Conservation (phyloP, 495 filamentous ascomycete genomes). For the Evernia prunastri region DNA sequence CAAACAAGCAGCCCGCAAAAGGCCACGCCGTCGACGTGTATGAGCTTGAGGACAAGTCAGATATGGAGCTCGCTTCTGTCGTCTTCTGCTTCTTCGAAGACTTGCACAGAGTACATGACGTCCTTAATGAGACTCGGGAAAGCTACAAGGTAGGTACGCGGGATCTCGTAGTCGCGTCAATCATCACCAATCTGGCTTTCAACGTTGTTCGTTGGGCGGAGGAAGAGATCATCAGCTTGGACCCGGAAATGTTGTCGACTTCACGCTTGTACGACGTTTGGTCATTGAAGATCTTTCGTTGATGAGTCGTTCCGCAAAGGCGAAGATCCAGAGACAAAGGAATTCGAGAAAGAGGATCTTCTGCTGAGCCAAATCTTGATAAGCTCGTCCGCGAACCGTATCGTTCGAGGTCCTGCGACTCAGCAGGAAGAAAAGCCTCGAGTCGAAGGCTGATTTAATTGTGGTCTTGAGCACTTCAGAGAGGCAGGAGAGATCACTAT, state of each 20-base stretch:
- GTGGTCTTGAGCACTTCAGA: constrained; percentile 9
- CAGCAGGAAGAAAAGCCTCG: neutral
- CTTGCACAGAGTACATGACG: constrained; percentile 15
- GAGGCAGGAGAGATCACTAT: constrained; percentile 15
- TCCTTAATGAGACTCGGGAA: constrained; percentile 12
- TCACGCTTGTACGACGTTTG: constrained; percentile 7
- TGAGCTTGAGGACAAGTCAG: constrained; percentile 15
- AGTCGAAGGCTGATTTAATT: constrained; percentile 11
- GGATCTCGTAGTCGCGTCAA: constrained; percentile 16
- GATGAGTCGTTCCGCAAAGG: constrained; percentile 17
- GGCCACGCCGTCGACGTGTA: constrained; percentile 1
- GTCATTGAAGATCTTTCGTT: constrained; percentile 12
- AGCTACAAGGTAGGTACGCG: constrained; percentile 11
- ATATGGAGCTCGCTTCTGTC: constrained; percentile 14
- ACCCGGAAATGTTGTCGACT: constrained; percentile 5
- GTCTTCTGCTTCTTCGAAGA: constrained; percentile 25
- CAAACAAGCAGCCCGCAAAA: constrained; percentile 7
- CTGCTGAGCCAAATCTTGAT: constrained; percentile 7
- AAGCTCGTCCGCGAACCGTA: neutral
- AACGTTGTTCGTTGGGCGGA: constrained; percentile 20
- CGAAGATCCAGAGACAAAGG: constrained; percentile 14
- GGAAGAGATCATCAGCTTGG: constrained; percentile 15
- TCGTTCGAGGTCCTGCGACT: neutral
- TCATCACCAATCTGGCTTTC: constrained; percentile 18
- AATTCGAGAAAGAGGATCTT: constrained; percentile 13